Evolutionary conservation across 495 filamentous ascomycete genomes (phyloP).

Genomic region (Corynascus novoguineensis): DNA sequence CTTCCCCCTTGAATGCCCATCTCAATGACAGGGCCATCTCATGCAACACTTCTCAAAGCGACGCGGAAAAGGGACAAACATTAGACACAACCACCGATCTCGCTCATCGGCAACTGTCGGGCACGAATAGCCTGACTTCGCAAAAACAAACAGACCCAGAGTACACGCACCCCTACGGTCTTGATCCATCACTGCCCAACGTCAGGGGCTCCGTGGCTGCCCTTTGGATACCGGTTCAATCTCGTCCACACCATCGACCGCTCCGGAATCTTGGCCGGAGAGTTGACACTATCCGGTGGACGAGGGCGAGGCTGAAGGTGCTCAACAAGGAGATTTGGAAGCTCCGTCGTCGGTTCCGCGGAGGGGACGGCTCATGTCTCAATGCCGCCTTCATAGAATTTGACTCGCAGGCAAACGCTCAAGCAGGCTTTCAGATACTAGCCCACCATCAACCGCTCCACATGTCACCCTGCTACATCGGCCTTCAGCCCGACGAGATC

Average conservation of each 20-base stretch:
- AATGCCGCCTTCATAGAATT: conserved; percentile 81
- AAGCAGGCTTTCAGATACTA: conserved; percentile 74
- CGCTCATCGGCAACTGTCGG: conserved; percentile 20
- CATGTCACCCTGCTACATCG: conserved; percentile 79
- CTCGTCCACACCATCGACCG: conserved; percentile 45
- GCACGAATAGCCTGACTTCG: conserved; percentile 11
- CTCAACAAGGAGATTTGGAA: conserved; percentile 65
- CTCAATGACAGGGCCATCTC: not conserved
- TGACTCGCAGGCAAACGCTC: conserved; percentile 66
- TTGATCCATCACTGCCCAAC: conserved; percentile 34
- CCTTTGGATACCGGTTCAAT: conserved; percentile 66
- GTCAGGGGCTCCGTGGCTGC: conserved; percentile 66
- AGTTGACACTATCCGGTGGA: conserved; percentile 84
- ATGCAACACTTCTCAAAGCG: conserved; percentile 3
- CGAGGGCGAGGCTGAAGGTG: conserved; percentile 65
- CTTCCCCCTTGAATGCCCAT: conserved; percentile 10
- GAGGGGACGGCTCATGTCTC: conserved; percentile 45
- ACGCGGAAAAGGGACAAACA: conserved; percentile 22
- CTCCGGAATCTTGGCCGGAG: conserved; percentile 49
- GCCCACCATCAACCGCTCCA: conserved; percentile 75
- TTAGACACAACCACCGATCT: conserved; percentile 15
- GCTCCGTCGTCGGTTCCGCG: conserved; percentile 45
- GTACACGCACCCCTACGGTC: conserved; percentile 38
- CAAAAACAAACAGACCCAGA: conserved; percentile 21
- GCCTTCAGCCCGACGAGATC: conserved; percentile 69